These are phyloP conservation scores for Haematococcus sp. DNA, from an alignment of 139 green algal genomes.

Conservation along the genomic window DNA sequence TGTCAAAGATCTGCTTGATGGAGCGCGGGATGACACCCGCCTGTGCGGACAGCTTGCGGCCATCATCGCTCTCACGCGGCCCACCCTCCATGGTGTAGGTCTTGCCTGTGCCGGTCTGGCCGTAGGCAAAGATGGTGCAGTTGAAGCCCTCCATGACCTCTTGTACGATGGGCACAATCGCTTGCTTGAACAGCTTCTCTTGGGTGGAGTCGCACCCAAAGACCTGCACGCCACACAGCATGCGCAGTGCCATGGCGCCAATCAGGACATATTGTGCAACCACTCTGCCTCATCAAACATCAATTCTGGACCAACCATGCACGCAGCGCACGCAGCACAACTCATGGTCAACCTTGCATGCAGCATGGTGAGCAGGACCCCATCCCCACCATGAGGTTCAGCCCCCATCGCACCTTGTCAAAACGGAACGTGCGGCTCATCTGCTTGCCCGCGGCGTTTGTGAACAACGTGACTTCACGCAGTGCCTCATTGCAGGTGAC, in stretches of 20 bases:
- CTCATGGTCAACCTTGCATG: too few relatives aligned
- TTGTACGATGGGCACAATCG: slow-evolving; percentile 89
- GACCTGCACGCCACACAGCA: slow-evolving; percentile 47
- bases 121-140: slow-evolving; percentile 77
- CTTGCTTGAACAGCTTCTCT: slow-evolving; percentile 81
- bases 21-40: slow-evolving; percentile 94
- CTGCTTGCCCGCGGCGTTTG: slow-evolving; percentile 75
- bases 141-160: slow-evolving; percentile 92
- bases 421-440: slow-evolving; percentile 88
- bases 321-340: neutral
- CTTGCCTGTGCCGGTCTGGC: slow-evolving; percentile 94
- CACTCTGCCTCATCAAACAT: neutral
- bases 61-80: slow-evolving; percentile 55
- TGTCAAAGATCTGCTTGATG: slow-evolving; percentile 93
- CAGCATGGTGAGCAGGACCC: too few relatives aligned
- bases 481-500: slow-evolving; percentile 79
- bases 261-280: neutral
- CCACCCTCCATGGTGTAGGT: slow-evolving; percentile 97
- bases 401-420: slow-evolving; percentile 78
- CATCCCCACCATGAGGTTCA: too few relatives aligned
- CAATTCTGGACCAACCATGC: neutral
- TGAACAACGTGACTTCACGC: slow-evolving; percentile 77
- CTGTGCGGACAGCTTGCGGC: slow-evolving; percentile 50
- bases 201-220: slow-evolving; percentile 85
- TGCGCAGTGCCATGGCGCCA: neutral